phyloP scores from a whole-genome alignment of 768 basidiomycete species.

The Boletus sensibilis region DNA sequence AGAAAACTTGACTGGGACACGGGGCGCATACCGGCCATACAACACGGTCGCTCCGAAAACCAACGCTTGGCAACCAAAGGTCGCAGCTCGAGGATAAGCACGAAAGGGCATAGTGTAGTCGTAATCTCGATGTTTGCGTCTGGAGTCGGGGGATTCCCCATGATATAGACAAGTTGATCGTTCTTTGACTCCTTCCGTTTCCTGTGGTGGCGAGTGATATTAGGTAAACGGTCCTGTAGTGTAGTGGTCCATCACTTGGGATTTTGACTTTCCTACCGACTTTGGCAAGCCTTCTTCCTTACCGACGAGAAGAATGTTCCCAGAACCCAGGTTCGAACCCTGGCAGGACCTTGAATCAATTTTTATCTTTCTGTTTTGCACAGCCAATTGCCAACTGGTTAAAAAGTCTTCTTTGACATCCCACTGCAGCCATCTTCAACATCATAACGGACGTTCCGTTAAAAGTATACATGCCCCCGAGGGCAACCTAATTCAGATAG shows the following conservation, averaged over 20 bases:
- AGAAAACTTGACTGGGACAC: constrained; percentile 91
- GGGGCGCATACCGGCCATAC: constrained; percentile 87
- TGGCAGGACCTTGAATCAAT: constrained; percentile 22
- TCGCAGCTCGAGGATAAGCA: constrained; percentile 44
- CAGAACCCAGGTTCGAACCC: constrained; percentile 29
- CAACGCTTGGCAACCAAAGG: constrained; percentile 79
- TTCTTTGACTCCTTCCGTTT: background rate
- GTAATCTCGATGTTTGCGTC: background rate
- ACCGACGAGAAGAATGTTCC: background rate
- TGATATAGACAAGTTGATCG: background rate
- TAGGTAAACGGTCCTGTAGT: constrained; percentile 19
- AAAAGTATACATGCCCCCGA: no score
- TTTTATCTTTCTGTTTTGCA: background rate
- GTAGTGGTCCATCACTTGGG: constrained; percentile 30
- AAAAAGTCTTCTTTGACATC: no score
- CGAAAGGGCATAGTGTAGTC: background rate
- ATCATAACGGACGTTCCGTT: no score
- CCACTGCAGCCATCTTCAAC: no score
- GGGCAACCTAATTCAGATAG: no score
- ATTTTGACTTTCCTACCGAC: constrained; percentile 13
- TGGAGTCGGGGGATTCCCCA: background rate
- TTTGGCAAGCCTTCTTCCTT: background rate
- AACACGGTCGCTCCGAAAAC: constrained; percentile 85
- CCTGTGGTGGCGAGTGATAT: no score
- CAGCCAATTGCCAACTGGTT: no score